phyloP scores from a whole-genome alignment of 2,329 filamentous ascomycete species.

The Cladosporium oxysporum region DNA sequence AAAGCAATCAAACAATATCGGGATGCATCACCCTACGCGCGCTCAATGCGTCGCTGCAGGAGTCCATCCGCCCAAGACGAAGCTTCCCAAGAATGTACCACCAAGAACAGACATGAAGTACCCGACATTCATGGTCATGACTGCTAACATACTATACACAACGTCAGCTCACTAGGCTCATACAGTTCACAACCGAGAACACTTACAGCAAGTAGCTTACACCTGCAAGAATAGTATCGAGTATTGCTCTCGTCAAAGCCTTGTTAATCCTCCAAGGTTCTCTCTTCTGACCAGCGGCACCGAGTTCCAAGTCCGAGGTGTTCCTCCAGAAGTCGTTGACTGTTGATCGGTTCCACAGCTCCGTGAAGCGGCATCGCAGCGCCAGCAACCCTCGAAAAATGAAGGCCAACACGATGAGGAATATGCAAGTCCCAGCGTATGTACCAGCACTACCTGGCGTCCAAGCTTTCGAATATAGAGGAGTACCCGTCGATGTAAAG shows the following conservation, averaged over 20 bases:
- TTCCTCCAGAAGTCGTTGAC: background rate
- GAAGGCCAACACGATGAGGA: slow-evolving; percentile 73
- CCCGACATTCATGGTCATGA: slow-evolving; percentile 85
- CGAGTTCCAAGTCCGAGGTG: background rate
- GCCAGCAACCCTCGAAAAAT: slow-evolving; percentile 59
- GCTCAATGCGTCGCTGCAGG: slow-evolving; percentile 19
- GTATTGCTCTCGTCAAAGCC: slow-evolving; percentile 67
- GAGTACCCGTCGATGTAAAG: slow-evolving; percentile 60
- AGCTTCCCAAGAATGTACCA: slow-evolving; percentile 71
- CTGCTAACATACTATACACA: slow-evolving; percentile 73
- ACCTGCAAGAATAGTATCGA: slow-evolving; percentile 70
- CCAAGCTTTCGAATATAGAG: slow-evolving; percentile 69
- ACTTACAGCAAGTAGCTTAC: slow-evolving; percentile 83
- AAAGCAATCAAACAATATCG: background rate
- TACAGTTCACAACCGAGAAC: background rate
- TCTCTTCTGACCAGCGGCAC: background rate
- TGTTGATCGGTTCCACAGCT: slow-evolving; percentile 17
- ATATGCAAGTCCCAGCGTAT: slow-evolving; percentile 88
- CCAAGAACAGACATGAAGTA: slow-evolving; percentile 76
- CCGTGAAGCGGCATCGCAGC: slow-evolving; percentile 27
- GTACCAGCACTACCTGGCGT: slow-evolving; percentile 66
- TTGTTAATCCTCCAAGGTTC: slow-evolving; percentile 73
- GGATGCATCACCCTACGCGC: no score
- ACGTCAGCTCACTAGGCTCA: slow-evolving; percentile 18
- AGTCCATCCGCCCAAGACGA: slow-evolving; percentile 32